Conservation (phyloP, 2,329 filamentous ascomycete species). For the Hypoxylon sp. region DNA sequence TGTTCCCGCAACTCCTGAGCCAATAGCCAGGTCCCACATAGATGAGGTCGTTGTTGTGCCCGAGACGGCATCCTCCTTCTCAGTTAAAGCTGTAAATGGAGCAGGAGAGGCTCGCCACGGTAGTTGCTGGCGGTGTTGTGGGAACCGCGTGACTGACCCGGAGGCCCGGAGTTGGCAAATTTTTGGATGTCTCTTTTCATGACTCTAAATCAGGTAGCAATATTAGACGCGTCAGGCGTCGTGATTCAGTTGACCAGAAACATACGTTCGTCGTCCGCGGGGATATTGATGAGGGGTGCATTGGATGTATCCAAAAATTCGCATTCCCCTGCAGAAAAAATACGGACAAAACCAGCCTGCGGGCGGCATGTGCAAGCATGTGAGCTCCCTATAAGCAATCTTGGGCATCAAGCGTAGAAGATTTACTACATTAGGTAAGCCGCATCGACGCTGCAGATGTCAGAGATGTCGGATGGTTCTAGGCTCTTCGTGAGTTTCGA, state of each 20-base stretch:
- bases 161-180: conserved; percentile 12
- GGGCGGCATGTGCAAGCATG: conserved; percentile 26
- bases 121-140: conserved; percentile 31
- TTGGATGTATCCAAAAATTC: conserved; percentile 19
- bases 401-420: conserved; percentile 33
- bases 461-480: conserved; percentile 28
- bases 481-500: conserved; percentile 22
- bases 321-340: conserved; percentile 26
- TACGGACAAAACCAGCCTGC: conserved; percentile 17
- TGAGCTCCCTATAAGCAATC: conserved; percentile 22
- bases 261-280: conserved; percentile 8
- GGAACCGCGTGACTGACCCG: conserved; percentile 33
- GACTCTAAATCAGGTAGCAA: conserved; percentile 16
- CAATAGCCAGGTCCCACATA: conserved; percentile 37
- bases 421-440: conserved; percentile 35
- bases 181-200: conserved; percentile 14
- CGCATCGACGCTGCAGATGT: conserved; percentile 26
- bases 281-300: conserved; percentile 20
- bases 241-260: conserved; percentile 11
- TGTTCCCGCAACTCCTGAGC: conserved; percentile 23
- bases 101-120: conserved; percentile 14
- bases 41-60: conserved; percentile 19
- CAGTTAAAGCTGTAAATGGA: conserved; percentile 19
- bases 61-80: conserved; percentile 22
- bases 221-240: conserved; percentile 19